These are phyloP conservation scores for Fusarium devonianum DNA, from an alignment of 2,329 filamentous ascomycete species.

Conservation along the genomic window DNA sequence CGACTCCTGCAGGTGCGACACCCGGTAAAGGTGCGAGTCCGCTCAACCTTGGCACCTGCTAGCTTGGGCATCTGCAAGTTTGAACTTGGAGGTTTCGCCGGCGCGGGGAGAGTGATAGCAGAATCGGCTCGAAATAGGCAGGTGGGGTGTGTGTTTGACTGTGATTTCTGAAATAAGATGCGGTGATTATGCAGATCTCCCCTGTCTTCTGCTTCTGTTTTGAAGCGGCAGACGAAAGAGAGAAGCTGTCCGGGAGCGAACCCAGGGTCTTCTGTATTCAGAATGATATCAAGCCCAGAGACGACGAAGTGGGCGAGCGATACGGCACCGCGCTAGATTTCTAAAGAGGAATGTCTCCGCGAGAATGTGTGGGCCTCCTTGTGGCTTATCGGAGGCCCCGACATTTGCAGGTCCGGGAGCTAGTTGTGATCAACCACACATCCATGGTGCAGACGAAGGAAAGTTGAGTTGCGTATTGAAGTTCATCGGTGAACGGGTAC, in stretches of 20 bases:
- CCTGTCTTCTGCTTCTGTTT: conserved; percentile 3
- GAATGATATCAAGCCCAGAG: neutral
- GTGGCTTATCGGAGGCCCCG: conserved; percentile 2
- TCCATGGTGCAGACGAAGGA: neutral
- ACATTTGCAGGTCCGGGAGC: neutral
- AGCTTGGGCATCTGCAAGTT: conserved; percentile 28
- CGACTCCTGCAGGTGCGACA: conserved; percentile 48
- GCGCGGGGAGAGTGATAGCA: neutral
- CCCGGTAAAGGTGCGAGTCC: conserved; percentile 45
- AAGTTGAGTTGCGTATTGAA: neutral
- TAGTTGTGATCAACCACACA: neutral
- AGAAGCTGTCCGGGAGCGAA: conserved; percentile 6
- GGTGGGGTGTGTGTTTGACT: conserved; percentile 23
- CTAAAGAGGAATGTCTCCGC: conserved; percentile 34
- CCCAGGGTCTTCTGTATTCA: conserved; percentile 20
- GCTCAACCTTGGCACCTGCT: conserved; percentile 24
- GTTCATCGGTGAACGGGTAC: too few relatives aligned
- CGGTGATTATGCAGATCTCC: neutral
- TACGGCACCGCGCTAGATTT: neutral
- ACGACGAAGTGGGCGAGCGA: neutral
- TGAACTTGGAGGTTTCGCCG: too few relatives aligned
- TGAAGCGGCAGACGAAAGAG: conserved; percentile 12
- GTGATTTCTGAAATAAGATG: neutral
- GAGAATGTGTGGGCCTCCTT: neutral
- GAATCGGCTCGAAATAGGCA: conserved; percentile 27